Evolutionary conservation across 257 asterid genomes (phyloP).

Genomic region (Solanum sejunctum): DNA sequence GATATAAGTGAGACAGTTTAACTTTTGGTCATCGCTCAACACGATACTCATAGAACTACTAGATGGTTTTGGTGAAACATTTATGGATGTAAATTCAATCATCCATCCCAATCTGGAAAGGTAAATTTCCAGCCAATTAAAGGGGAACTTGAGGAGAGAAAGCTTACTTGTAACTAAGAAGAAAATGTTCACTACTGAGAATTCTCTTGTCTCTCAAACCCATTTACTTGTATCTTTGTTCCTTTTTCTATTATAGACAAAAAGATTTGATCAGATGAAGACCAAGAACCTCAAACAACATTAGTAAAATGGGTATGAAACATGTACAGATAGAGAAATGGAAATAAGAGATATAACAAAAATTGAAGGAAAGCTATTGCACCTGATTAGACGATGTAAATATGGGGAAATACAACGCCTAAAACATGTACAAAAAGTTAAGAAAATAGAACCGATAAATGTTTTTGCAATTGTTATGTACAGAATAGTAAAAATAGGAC

Average conservation of each 20-base stretch:
- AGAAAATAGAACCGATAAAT: no score
- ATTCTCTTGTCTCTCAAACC: constrained; percentile 94
- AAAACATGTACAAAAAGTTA: no score
- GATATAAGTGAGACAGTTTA: no score
- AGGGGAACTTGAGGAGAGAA: neutral
- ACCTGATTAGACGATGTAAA: no score
- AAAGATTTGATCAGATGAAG: constrained; percentile 2
- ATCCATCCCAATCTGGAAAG: neutral
- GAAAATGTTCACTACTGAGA: constrained; percentile 91
- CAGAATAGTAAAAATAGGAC: no score
- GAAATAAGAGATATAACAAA: neutral
- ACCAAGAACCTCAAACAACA: neutral
- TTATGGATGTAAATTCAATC: no score
- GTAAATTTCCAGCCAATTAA: neutral
- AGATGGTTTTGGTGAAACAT: no score
- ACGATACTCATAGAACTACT: no score
- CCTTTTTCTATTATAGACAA: constrained; percentile 50
- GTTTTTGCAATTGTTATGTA: no score
- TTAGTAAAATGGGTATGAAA: neutral
- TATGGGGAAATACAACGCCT: no score
- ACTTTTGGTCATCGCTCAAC: no score
- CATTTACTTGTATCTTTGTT: constrained; percentile 90
- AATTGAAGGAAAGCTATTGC: no score
- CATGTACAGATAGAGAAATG: neutral
- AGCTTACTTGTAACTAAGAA: constrained; percentile 80